These are phyloP conservation scores for Solanum megistacrolobum DNA, from an alignment of 257 asterid species.

Conservation along the genomic window DNA sequence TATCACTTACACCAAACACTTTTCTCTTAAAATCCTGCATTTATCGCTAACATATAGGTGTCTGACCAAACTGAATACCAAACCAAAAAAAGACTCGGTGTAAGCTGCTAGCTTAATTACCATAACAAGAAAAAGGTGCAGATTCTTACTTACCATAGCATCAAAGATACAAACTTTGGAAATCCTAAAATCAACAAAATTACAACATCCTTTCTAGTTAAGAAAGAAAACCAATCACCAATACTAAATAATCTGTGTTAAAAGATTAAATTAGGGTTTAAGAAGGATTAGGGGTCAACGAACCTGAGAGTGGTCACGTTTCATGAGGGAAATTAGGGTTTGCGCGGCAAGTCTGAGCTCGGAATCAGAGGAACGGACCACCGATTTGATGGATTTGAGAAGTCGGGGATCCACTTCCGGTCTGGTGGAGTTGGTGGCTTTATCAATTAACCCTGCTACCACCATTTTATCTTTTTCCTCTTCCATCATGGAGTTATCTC, in stretches of 20 bases:
- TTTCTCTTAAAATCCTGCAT: not conserved
- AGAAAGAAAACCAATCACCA: not conserved
- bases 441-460: slow-evolving; percentile 45
- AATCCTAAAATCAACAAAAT: not conserved
- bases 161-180: not conserved
- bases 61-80: not conserved
- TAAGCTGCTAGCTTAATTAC: not conserved
- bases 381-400: slow-evolving; percentile 76
- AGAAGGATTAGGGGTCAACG: not conserved
- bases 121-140: not conserved
- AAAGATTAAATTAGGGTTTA: not conserved
- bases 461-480: slow-evolving; percentile 19
- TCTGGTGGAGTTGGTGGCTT: slow-evolving; percentile 60
- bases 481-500: slow-evolving; percentile 19
- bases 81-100: not conserved
- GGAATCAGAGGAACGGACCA: slow-evolving; percentile 65
- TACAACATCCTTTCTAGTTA: not conserved
- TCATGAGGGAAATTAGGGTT: slow-evolving; percentile 77
- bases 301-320: slow-evolving; percentile 91
- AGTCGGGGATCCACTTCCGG: slow-evolving; percentile 75
- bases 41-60: not conserved
- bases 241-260: not conserved
- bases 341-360: slow-evolving; percentile 71
- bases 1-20: not conserved
- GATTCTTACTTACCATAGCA: not conserved